phyloP scores from a whole-genome alignment of 805 yeast species.

The Metschnikowia borealis region DNA sequence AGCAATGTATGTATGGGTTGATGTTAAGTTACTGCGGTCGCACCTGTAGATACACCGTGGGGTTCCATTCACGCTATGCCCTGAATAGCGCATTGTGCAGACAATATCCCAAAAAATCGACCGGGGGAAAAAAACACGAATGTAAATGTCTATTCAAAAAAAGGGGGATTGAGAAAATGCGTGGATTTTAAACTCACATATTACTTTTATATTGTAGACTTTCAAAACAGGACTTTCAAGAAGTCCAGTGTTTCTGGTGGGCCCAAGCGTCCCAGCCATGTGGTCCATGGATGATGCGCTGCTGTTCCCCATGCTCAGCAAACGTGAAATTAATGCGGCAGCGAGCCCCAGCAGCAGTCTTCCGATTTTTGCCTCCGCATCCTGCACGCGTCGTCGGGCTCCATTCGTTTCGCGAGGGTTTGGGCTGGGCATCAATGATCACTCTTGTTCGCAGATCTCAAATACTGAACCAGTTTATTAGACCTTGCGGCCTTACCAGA shows the following conservation, averaged over 20 bases:
- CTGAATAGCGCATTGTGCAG: not conserved
- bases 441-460: slow-evolving; percentile 11
- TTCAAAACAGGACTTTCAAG: no score
- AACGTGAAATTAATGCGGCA: not conserved
- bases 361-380: not conserved
- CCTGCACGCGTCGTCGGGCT: slow-evolving; percentile 2
- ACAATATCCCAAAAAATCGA: not conserved
- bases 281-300: not conserved
- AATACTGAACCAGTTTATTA: slow-evolving; percentile 8
- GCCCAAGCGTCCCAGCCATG: not conserved
- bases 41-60: not conserved
- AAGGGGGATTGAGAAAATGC: no score
- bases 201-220: no score
- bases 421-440: slow-evolving; percentile 6
- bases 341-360: not conserved
- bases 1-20: not conserved
- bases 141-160: no score
- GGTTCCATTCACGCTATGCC: not conserved
- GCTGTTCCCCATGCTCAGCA: not conserved
- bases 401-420: slow-evolving; percentile 1
- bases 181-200: no score
- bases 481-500: slow-evolving; percentile 5
- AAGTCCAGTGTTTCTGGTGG: no score
- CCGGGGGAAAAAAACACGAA: not conserved
- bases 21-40: not conserved